Evolutionary conservation across 768 basidiomycete genomes (phyloP).

Genomic region (Termitomyces sp.): DNA sequence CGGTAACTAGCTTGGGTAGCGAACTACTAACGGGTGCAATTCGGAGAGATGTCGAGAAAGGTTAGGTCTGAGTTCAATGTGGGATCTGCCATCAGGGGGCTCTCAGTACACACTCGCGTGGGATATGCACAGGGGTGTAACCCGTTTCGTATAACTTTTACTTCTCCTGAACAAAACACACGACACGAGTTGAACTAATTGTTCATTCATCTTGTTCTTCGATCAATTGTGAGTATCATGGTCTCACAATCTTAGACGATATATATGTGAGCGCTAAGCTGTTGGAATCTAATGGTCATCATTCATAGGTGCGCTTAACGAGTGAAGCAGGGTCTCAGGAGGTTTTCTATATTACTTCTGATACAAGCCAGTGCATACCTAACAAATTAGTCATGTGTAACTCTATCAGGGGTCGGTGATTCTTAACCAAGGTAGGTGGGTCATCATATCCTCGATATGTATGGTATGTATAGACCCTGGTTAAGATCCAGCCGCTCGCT

Average conservation of each 20-base stretch:
- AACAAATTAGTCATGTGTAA: constrained; percentile 1
- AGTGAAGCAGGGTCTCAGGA: not conserved
- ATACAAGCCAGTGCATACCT: not conserved
- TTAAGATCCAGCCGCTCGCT: not conserved
- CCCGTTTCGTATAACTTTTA: not conserved
- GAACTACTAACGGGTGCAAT: not conserved
- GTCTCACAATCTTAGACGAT: not conserved
- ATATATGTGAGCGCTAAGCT: not conserved
- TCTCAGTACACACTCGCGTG: not conserved
- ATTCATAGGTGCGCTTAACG: not conserved
- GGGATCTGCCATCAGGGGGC: not conserved
- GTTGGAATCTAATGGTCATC: not conserved
- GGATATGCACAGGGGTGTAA: not conserved
- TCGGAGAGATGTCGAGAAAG: constrained; percentile 1
- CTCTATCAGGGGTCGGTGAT: constrained; percentile 14
- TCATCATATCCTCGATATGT: not conserved
- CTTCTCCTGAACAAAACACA: too few species aligned
- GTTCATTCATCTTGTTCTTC: not conserved
- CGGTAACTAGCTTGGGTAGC: not conserved
- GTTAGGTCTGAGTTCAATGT: not conserved
- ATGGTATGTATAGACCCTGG: constrained; percentile 1
- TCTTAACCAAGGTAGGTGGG: constrained; percentile 15
- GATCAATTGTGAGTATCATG: not conserved
- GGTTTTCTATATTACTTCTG: not conserved
- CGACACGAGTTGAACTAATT: not conserved